Conservation (phyloP, 164 flowering plant genomes). For the Protea cynaroides region DNA sequence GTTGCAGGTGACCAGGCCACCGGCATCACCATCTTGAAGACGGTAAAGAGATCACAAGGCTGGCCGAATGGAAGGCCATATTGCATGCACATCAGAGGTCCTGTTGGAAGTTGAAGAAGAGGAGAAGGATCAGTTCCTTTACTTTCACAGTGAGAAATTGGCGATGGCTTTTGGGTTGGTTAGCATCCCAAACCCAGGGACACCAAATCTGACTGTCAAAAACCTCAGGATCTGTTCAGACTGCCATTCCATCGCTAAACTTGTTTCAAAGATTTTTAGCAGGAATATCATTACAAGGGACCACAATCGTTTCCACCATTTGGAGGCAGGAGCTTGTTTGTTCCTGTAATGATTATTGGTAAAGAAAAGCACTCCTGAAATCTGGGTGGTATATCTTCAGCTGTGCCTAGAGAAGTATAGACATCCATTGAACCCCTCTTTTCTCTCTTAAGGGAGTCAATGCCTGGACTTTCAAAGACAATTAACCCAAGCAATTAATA, state of each 20-base stretch:
- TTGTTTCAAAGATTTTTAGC: neutral
- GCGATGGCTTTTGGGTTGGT: neutral
- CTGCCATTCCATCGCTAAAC: neutral
- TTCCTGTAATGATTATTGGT: neutral
- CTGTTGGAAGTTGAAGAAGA: slow-evolving; percentile 6
- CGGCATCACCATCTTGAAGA: no score
- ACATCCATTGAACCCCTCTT: no score
- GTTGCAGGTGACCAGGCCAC: no score
- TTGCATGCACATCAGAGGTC: slow-evolving; percentile 12
- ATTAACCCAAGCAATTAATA: no score
- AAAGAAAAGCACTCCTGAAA: neutral
- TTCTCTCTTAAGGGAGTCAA: no score
- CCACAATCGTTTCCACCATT: neutral
- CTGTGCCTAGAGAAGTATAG: no score
- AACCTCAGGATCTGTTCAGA: neutral
- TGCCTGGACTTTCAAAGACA: no score
- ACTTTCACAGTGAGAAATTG: no score
- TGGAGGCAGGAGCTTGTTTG: neutral
- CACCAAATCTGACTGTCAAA: neutral
- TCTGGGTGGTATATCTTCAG: no score
- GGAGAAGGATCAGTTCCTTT: slow-evolving; percentile 8
- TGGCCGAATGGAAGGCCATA: slow-evolving; percentile 5
- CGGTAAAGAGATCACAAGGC: no score
- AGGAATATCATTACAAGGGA: neutral
- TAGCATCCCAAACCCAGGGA: neutral